A percentile compares a stretch with the other conserved stretches of the same genome.
Conservation (phyloP, 2,329 filamentous ascomycete species). For the Ramularia endophylla region DNA sequence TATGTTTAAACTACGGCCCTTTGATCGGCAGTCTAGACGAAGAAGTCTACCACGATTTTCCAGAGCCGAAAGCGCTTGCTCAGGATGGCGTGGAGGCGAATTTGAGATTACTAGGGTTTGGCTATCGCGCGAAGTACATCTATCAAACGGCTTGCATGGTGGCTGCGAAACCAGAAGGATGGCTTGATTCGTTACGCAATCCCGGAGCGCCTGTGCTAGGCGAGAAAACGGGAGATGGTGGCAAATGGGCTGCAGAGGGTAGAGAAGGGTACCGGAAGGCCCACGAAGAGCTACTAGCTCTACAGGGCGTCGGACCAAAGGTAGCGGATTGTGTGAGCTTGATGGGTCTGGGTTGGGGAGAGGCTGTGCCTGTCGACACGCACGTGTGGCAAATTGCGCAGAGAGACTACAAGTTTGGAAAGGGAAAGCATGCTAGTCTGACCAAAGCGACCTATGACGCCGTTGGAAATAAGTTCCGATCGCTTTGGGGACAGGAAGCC, state of each 20-base stretch:
- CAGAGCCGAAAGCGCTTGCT: constrained; percentile 66
- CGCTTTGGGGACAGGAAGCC: constrained; percentile 85
- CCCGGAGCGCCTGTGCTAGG: constrained; percentile 62
- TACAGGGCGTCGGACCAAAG: constrained; percentile 91
- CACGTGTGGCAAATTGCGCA: constrained; percentile 99
- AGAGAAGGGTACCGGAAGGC: constrained; percentile 68
- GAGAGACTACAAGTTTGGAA: constrained; percentile 88
- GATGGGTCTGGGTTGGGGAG: constrained; percentile 94
- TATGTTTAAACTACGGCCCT: constrained; percentile 80
- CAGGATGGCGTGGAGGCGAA: constrained; percentile 70
- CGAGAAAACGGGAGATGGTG: constrained; percentile 37
- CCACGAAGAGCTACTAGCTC: constrained; percentile 68
- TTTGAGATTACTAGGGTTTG: constrained; percentile 80
- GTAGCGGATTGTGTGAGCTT: constrained; percentile 95
- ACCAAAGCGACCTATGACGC: constrained; percentile 86
- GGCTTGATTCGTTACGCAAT: constrained; percentile 75
- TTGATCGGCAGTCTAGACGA: constrained; percentile 62
- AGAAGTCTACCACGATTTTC: constrained; percentile 77
- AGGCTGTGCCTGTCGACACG: constrained; percentile 92
- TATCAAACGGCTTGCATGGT: constrained; percentile 76
- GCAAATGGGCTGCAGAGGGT: constrained; percentile 45
- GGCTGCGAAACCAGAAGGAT: constrained; percentile 58
- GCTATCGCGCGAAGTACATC: constrained; percentile 91
- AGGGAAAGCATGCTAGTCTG: constrained; percentile 73
- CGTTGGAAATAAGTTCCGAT: constrained; percentile 82